Conservation (phyloP, 2,329 filamentous ascomycete genomes). For the Phaeosphaeriaceae sp. region DNA sequence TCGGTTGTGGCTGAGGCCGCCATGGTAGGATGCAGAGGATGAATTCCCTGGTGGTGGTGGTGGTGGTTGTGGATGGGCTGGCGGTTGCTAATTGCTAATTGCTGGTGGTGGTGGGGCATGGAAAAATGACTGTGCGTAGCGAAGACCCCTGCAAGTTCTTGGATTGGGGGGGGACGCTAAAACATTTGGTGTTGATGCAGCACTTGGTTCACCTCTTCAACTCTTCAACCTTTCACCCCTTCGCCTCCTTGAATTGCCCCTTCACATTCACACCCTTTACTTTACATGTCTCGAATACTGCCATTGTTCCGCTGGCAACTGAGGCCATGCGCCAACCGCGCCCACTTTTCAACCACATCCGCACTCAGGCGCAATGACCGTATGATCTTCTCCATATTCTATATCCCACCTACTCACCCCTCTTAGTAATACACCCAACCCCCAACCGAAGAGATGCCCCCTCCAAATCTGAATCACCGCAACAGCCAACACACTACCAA, state of each 20-base stretch:
- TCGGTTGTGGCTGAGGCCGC: slow-evolving; percentile 43
- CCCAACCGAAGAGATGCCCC: too few relatives aligned
- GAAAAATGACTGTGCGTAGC: slow-evolving; percentile 48
- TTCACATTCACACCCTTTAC: neutral
- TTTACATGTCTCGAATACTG: slow-evolving; percentile 47
- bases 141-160: slow-evolving; percentile 35
- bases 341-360: slow-evolving; percentile 49
- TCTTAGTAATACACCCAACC: too few relatives aligned
- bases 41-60: slow-evolving; percentile 12
- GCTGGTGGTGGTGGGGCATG: slow-evolving; percentile 17
- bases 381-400: slow-evolving; percentile 14
- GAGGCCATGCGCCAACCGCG: slow-evolving; percentile 43
- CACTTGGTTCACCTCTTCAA: too few relatives aligned
- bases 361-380: slow-evolving; percentile 32
- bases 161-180: slow-evolving; percentile 42
- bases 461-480: too few relatives aligned
- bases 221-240: neutral
- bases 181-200: slow-evolving; percentile 40
- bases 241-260: slow-evolving; percentile 2
- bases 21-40: slow-evolving; percentile 43
- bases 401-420: too few relatives aligned
- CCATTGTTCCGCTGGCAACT: slow-evolving; percentile 50
- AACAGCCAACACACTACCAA: too few relatives aligned
- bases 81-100: slow-evolving; percentile 12
- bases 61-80: slow-evolving; percentile 22